Conservation (phyloP, 345 rosid genomes). For the Cochlearia excelsa region DNA sequence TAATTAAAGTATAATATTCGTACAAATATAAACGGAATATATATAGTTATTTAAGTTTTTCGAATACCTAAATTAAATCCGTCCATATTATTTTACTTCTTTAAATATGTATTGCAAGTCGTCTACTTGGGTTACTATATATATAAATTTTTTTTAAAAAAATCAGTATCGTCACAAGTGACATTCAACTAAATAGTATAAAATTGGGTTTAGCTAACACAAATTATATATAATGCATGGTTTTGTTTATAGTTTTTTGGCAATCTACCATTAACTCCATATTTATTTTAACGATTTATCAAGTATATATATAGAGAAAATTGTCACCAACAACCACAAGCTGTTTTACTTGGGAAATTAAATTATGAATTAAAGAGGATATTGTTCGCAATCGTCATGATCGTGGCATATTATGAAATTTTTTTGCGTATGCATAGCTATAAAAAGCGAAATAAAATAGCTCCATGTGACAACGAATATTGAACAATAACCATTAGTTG, state of each 20-base stretch:
- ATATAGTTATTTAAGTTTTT: not conserved
- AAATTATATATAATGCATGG: too few species aligned
- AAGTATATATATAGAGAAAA: not conserved
- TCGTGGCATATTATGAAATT: constrained; percentile 19
- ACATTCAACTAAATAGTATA: constrained; percentile 5
- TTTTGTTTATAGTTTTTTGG: constrained; percentile 6
- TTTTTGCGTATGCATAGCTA: constrained; percentile 29
- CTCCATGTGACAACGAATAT: constrained; percentile 29
- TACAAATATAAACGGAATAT: not conserved
- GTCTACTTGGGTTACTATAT: constrained; percentile 9
- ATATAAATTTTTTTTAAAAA: not conserved
- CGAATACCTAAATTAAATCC: constrained; percentile 1
- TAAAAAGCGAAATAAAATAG: constrained; percentile 14
- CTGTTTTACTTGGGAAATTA: constrained; percentile 11
- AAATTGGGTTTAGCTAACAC: constrained; percentile 20
- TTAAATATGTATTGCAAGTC: constrained; percentile 3
- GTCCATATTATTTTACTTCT: not conserved
- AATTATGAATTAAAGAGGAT: constrained; percentile 9
- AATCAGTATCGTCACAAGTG: constrained; percentile 3
- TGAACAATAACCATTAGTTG: constrained; percentile 22
- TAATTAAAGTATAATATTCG: not conserved
- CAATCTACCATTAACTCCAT: constrained; percentile 16
- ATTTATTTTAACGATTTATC: too few species aligned
- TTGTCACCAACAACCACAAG: constrained; percentile 24
- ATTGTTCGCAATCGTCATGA: constrained; percentile 25